Evolutionary conservation across 2,329 filamentous ascomycete genomes (phyloP).

Genomic region (Aureobasidium musti): DNA sequence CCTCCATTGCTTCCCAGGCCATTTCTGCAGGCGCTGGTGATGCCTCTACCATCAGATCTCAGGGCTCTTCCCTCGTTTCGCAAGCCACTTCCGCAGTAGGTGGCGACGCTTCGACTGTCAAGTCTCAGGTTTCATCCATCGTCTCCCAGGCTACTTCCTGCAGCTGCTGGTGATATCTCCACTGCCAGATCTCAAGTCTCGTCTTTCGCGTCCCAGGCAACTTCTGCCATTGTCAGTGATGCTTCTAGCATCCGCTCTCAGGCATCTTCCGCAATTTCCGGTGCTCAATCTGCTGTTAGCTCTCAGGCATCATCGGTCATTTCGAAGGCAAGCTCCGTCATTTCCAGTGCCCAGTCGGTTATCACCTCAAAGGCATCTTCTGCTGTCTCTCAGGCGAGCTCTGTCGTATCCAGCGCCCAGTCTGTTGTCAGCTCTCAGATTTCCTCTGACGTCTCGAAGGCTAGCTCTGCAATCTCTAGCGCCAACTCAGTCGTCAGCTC

Average conservation of each 20-base stretch:
- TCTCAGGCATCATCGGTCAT: not conserved
- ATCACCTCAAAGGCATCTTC: not conserved
- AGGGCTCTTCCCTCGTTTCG: not conserved
- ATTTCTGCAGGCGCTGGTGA: no score
- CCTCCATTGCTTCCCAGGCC: not conserved
- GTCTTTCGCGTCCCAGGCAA: not conserved
- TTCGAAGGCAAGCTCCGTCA: not conserved
- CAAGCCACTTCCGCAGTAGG: not conserved
- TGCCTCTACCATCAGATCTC: not conserved
- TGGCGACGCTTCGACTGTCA: not conserved
- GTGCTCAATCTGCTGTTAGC: not conserved
- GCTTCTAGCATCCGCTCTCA: no score
- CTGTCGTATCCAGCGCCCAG: not conserved
- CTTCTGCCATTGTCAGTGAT: no score
- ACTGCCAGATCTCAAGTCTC: not conserved
- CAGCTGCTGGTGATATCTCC: not conserved
- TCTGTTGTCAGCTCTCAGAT: not conserved
- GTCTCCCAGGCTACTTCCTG: constrained; percentile 3
- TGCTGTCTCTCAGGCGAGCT: not conserved
- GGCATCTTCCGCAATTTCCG: not conserved
- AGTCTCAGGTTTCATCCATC: no score
- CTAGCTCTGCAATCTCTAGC: not conserved
- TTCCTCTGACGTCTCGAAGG: not conserved
- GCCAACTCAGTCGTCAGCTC: not conserved
- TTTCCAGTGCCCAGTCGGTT: not conserved